A percentile compares a stretch with the other conserved stretches of the same genome.
Conservation (phyloP, 2,329 filamentous ascomycete genomes). For the Fusarium lyarnte region DNA sequence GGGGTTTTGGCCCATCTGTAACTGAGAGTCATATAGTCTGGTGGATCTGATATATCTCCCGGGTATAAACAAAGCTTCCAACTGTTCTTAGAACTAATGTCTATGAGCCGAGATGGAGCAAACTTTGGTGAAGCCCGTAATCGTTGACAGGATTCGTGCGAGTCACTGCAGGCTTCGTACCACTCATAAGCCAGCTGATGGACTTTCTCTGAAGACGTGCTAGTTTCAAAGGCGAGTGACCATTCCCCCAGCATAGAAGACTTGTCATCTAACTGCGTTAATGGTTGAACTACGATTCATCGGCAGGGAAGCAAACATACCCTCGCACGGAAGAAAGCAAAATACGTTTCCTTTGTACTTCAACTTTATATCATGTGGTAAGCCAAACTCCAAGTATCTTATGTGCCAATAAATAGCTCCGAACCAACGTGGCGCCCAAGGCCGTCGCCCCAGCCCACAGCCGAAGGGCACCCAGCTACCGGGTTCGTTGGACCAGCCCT, state of each 20-base stretch:
- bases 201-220: not conserved
- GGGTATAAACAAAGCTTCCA: not conserved
- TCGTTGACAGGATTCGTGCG: not conserved
- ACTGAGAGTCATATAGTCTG: not conserved
- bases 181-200: not conserved
- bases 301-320: not conserved
- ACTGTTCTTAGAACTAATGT: not conserved
- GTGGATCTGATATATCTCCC: not conserved
- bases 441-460: not conserved
- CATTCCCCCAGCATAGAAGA: not conserved
- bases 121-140: not conserved
- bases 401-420: not conserved
- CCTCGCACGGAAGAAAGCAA: not conserved
- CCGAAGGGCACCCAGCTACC: not conserved
- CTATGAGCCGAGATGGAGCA: not conserved
- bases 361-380: too few species aligned
- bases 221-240: rapidly evolving
- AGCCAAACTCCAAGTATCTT: not conserved
- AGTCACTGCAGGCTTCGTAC: not conserved
- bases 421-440: not conserved
- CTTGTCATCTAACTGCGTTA: not conserved
- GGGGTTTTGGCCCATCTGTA: not conserved
- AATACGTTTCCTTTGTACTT: not conserved
- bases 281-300: not conserved
- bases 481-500: not conserved